Evolutionary conservation across 2,329 filamentous ascomycete genomes (phyloP).

Genomic region (Chaetomium sp.): DNA sequence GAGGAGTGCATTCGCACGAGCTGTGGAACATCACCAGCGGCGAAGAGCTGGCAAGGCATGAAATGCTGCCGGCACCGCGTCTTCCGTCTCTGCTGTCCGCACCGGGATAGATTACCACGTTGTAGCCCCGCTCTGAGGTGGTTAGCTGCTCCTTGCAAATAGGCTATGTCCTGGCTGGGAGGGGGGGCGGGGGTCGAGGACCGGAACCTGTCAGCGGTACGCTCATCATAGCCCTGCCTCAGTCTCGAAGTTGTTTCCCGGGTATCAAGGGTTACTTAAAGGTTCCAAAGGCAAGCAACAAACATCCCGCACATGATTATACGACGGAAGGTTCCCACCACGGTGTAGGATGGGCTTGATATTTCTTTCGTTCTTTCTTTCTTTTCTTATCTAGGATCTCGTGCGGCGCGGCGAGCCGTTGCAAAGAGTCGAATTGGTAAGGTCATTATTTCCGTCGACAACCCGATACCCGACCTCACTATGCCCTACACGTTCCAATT

Average conservation of each 20-base stretch:
- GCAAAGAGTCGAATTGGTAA: background rate
- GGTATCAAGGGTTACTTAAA: background rate
- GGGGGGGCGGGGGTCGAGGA: background rate
- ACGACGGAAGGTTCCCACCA: background rate
- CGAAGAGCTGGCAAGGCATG: background rate
- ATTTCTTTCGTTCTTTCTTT: background rate
- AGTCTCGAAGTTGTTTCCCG: background rate
- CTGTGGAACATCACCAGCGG: background rate
- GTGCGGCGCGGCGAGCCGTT: background rate
- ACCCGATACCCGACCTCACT: background rate
- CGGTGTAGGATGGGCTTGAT: background rate
- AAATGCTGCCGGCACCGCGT: background rate
- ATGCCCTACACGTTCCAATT: background rate
- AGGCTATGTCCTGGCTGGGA: background rate
- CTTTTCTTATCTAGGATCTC: background rate
- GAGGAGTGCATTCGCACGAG: conserved; percentile 12
- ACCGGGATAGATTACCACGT: background rate
- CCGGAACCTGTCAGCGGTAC: background rate
- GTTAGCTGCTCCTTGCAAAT: background rate
- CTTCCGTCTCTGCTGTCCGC: background rate
- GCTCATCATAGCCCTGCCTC: background rate
- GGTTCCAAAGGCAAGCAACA: background rate
- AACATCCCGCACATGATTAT: background rate
- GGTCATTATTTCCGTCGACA: background rate
- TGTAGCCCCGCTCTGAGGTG: background rate